Percentiles rank a stretch among this genome's conserved stretches.
Evolutionary conservation across 257 asterid species (phyloP).

Genomic region (Paulownia fortunei): DNA sequence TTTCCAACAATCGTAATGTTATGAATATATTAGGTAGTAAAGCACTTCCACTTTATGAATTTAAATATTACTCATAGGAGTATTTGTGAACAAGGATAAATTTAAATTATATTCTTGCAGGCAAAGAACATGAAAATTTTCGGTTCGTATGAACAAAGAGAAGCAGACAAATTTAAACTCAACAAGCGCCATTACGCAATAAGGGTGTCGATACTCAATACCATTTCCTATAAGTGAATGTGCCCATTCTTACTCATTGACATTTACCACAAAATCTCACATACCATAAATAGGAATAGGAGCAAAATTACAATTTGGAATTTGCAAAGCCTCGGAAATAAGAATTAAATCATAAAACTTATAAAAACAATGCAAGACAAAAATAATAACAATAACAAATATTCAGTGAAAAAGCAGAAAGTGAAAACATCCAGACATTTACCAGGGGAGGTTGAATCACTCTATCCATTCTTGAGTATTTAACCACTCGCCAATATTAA

Average conservation of each 20-base stretch:
- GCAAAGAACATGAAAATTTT: constrained; percentile 4
- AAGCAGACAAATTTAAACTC: background rate
- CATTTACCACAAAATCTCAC: constrained; percentile 1
- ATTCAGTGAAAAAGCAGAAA: background rate
- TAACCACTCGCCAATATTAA: constrained; percentile 28
- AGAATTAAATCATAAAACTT: background rate
- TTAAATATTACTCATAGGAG: background rate
- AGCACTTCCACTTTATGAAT: background rate
- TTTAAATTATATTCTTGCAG: background rate
- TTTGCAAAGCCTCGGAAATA: background rate
- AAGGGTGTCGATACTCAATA: background rate
- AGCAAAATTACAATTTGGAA: background rate
- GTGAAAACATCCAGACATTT: constrained; percentile 22
- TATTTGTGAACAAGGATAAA: background rate
- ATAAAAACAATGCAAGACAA: background rate
- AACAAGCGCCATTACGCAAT: background rate
- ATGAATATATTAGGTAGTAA: background rate
- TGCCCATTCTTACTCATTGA: background rate
- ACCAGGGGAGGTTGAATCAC: constrained; percentile 76
- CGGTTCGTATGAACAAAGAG: background rate
- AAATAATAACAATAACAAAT: background rate
- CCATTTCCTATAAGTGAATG: background rate
- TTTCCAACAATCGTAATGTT: background rate
- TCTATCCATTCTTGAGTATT: constrained; percentile 52
- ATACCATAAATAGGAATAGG: background rate